Base-by-base conservation (phyloP, 768 basidiomycete genomes). In the Termitomyces sp. region DNA sequence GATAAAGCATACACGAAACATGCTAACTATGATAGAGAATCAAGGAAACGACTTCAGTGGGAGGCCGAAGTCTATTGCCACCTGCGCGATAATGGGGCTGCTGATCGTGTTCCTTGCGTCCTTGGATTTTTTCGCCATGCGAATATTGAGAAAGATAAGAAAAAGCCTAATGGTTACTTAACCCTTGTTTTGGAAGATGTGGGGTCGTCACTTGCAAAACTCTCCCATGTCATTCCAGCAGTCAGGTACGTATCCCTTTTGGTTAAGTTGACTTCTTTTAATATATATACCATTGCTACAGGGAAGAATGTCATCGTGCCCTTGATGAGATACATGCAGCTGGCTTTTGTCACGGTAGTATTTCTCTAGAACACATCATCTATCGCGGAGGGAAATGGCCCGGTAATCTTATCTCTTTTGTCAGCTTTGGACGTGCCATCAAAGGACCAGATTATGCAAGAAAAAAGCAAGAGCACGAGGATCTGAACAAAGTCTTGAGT, bases 51-150 rank as follows among this genome's bases (percentile, higher is more conserved):
- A 40, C 55, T 42, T 20, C 55, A n/a, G 16, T 44, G 38, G 51
- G 51, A 52, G 22, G 51, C 51, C 4, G 51, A 22, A n/a, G 55
- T 32, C 18, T 40, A 42, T 32, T 13, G 9, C 16, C 28, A 45
- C 24, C 55, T 32, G 24, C n/a, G 36, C 5, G 24, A 40, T 20
- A 38, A 6, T 3, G 55, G 18, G 4, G 42, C 55, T 24, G 20
- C 24, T 7, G 13, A 38, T 45, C 7, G n/a, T 8, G 39, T 56
- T 32, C 55, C 55, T 35, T 28, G 6, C 4, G 11, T 45, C 1
- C 7, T 56, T 32, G 55, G 55, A 6, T 22, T 56, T 16, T 56
- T 56, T 18, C 38, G 55, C 12, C 55, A 56, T 16, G 55, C 55
- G 11, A 56, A 56, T 20, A 56, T 32, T 28, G 55, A 56, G 18